Base-by-base conservation (phyloP, 305 asterid species). In the Solanum chacoense region DNA sequence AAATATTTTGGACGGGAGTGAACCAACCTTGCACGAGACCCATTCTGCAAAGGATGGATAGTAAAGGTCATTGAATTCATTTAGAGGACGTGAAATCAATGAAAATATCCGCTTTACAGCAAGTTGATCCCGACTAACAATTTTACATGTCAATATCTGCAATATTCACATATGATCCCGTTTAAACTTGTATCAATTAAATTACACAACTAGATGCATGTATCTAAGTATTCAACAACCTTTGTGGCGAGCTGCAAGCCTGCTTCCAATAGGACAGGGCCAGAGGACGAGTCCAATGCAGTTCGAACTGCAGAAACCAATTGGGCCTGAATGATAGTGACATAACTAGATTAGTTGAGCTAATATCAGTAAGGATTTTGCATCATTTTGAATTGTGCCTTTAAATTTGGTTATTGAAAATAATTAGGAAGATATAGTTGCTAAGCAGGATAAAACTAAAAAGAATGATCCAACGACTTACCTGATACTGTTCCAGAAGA, bases 21-120 rank as follows among this genome's bases (percentile, higher is more conserved):
- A 93, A 71, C 71, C 28, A 83, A 97, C 99, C 99, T 98, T 98
- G 98, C 99, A 95, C 84, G 98, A 95, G 91, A 96, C 99, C 99
- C 99, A 98, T 93, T 98, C 99, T 37, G 99, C 99, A 92, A 95
- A 98, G 87, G 99, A 98, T 84, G 99, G 99, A 92, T 94, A 96
- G 92, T 93, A 95, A 80, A 98, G 97, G 92, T 92, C 96, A 87
- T 93, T 95, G 94, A 98, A 98, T 91, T 98, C 99, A 91, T 94
- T 93, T 87, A 98, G 93, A 34, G 98, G 99, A 78, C 96, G 98
- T 88, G 99, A 95, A 92, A 98, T 98, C 94, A 98, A 90, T 65
- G 98, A 95, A 93, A 98, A 98, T 94, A 96, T 96, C 89, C 99
- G 95, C 93, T 94, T 96, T 86, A 95, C 97, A 16, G 99, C 98